phyloP scores from a whole-genome alignment of 176 grass and related monocot genomes.

The Sorghum bicolor region Sorghum_bicolor_NCBIv3 NC_012870.2:56751001-56751500 shows the following conservation, averaged over 20 bases:
- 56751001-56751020: constrained; percentile 20
- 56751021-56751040: constrained; percentile 3
- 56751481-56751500: constrained; percentile 86
- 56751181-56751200: constrained; percentile 12
- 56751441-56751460: constrained; percentile 89
- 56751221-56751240: constrained; percentile 16
- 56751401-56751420: constrained; percentile 95
- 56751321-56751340: constrained; percentile 92
- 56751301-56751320: constrained; percentile 95
- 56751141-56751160: constrained; percentile 47
- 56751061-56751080: constrained; percentile 1
- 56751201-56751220: constrained; percentile 11
- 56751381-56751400: constrained; percentile 97
- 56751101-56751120: neutral
- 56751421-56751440: constrained; percentile 99
- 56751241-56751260: neutral
- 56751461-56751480: constrained; percentile 93
- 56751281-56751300: constrained; percentile 71
- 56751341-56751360: constrained; percentile 97
- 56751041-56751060: constrained; percentile 11
- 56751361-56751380: constrained; percentile 95
- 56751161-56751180: constrained; percentile 49
- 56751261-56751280: neutral
- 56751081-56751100: constrained; percentile 10
- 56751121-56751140: constrained; percentile 24